Conservation (phyloP, 2,329 filamentous ascomycete genomes). For the Thelonectria discophora region DNA sequence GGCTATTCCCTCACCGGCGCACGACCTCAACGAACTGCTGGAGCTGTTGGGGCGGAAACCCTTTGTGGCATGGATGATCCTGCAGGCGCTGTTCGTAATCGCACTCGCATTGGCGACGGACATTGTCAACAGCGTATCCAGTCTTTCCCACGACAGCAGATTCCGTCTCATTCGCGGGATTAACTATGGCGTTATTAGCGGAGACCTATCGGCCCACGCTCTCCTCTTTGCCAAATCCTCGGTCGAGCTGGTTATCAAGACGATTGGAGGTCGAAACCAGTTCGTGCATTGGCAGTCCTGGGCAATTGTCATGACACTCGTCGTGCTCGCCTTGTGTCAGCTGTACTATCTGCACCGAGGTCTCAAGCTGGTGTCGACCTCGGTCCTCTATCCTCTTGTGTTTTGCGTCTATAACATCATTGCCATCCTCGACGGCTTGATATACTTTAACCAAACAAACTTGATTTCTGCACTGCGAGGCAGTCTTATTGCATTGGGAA, state of each 20-base stretch:
- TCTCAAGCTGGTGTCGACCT: conserved; percentile 93
- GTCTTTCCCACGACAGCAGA: conserved; percentile 66
- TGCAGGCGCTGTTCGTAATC: conserved; percentile 78
- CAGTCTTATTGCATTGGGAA: conserved; percentile 85
- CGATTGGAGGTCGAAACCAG: conserved; percentile 87
- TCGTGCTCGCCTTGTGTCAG: conserved; percentile 85
- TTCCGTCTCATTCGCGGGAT: conserved; percentile 83
- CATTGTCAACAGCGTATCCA: conserved; percentile 60
- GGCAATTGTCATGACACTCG: conserved; percentile 84
- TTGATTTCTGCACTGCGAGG: conserved; percentile 80
- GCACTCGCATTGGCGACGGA: conserved; percentile 72
- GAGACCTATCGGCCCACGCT: conserved; percentile 92
- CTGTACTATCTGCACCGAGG: conserved; percentile 95
- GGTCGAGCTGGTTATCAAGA: conserved; percentile 90
- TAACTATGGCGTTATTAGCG: conserved; percentile 88
- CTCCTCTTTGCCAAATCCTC: conserved; percentile 95
- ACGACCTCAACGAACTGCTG: conserved; percentile 84
- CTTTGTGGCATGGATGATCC: conserved; percentile 89
- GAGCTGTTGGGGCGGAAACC: conserved; percentile 74
- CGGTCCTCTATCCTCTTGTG: conserved; percentile 93
- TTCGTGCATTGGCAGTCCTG: conserved; percentile 96
- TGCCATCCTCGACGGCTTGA: conserved; percentile 94
- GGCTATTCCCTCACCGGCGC: conserved; percentile 90
- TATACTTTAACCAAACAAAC: conserved; percentile 93
- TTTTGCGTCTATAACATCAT: conserved; percentile 99